Evolutionary conservation across 2,329 filamentous ascomycete genomes (phyloP).

Genomic region (Xylaria sp.): DNA sequence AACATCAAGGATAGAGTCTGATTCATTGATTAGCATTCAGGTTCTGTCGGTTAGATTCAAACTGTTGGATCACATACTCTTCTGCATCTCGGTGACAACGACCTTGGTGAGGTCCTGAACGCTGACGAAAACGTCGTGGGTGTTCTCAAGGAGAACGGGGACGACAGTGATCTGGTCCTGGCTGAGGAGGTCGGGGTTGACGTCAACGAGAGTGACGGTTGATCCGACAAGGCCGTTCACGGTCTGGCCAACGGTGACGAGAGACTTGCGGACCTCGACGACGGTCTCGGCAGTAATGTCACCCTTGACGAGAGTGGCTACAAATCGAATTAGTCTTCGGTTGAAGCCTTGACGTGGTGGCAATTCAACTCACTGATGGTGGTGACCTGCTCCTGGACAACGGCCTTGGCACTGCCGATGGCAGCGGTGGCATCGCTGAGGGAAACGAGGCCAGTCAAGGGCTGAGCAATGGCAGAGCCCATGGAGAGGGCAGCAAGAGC

Average conservation of each 20-base stretch:
- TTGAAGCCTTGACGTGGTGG: background rate
- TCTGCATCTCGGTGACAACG: too few relatives aligned
- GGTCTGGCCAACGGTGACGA: slow-evolving; percentile 22
- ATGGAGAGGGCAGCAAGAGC: slow-evolving; percentile 30
- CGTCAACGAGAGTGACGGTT: slow-evolving; percentile 22
- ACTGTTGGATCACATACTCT: too few relatives aligned
- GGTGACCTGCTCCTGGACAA: slow-evolving; percentile 21
- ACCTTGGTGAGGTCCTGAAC: slow-evolving; percentile 21
- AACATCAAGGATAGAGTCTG: too few relatives aligned
- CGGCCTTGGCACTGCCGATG: slow-evolving; percentile 19
- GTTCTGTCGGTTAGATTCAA: too few relatives aligned
- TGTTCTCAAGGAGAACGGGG: slow-evolving; percentile 22
- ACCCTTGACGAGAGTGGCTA: slow-evolving; percentile 14
- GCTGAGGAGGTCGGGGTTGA: slow-evolving; percentile 20
- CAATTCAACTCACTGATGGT: slow-evolving; percentile 16
- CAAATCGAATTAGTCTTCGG: slow-evolving; percentile 9
- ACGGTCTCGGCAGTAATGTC: slow-evolving; percentile 15
- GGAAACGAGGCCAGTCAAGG: slow-evolving; percentile 17
- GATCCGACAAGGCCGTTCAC: slow-evolving; percentile 21
- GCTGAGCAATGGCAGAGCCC: slow-evolving; percentile 30
- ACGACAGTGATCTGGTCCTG: slow-evolving; percentile 24
- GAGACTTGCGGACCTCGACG: slow-evolving; percentile 23
- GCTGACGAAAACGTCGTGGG: slow-evolving; percentile 18
- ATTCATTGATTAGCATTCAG: too few relatives aligned
- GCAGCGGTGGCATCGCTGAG: slow-evolving; percentile 16